phyloP scores from a whole-genome alignment of 2,329 filamentous ascomycete species.

The Aspergillus sp. region DNA sequence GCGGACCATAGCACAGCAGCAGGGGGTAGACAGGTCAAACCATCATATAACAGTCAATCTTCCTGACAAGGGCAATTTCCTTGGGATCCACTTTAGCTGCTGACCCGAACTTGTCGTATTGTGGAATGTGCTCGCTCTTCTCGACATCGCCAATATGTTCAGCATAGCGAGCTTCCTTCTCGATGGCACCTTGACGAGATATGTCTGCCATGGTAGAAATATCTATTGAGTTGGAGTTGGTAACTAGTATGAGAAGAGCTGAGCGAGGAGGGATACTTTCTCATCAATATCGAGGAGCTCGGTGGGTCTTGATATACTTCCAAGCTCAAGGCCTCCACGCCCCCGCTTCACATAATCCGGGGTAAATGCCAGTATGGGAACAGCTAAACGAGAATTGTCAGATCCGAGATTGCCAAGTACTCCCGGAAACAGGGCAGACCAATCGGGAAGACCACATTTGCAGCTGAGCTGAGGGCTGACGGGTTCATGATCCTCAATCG shows the following conservation, averaged over 20 bases:
- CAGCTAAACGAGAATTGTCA: background rate
- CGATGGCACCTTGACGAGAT: background rate
- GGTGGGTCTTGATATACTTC: conserved; percentile 1
- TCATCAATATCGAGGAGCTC: background rate
- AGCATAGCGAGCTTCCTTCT: background rate
- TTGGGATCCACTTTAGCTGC: conserved; percentile 10
- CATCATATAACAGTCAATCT: conserved; percentile 18
- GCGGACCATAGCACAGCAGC: background rate
- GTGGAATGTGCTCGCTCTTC: background rate
- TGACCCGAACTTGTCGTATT: conserved; percentile 9
- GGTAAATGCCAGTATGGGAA: background rate
- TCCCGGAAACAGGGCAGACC: background rate
- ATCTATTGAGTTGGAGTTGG: background rate
- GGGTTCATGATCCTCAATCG: no score
- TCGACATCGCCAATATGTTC: background rate
- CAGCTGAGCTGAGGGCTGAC: background rate
- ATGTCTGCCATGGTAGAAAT: background rate
- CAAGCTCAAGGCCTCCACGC: background rate
- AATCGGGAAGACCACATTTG: background rate
- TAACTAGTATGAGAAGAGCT: no score
- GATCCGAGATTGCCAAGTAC: background rate
- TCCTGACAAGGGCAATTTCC: conserved; percentile 14
- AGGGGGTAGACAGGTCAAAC: background rate
- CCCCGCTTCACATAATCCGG: conserved; percentile 1
- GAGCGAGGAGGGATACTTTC: background rate